Percentiles rank a stretch among this genome's conserved stretches.
Conservation (phyloP, 495 filamentous ascomycete genomes). For the Schizothecium vesticola region DNA sequence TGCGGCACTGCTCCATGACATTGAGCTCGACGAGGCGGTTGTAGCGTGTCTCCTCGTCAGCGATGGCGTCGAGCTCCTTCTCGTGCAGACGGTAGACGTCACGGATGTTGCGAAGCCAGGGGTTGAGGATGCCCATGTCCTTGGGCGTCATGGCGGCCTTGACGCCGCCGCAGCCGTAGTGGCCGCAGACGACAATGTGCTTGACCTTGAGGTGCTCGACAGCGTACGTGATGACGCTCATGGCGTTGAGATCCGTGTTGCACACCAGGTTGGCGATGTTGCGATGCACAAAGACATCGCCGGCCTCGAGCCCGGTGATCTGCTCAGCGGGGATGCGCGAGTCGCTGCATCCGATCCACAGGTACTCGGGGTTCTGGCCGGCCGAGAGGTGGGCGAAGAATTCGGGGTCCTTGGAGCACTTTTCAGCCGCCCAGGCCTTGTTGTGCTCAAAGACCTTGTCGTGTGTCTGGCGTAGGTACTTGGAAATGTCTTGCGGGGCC, state of each 20-base stretch:
- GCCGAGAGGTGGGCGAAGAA: constrained; percentile 50
- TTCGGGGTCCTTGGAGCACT: constrained; percentile 45
- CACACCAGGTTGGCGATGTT: constrained; percentile 61
- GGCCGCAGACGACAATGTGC: constrained; percentile 61
- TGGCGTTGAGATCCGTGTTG: constrained; percentile 54
- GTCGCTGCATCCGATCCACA: constrained; percentile 63
- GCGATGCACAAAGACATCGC: constrained; percentile 57
- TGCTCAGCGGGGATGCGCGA: constrained; percentile 58
- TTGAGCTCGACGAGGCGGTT: constrained; percentile 57
- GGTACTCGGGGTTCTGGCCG: constrained; percentile 53
- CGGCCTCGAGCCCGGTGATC: constrained; percentile 54
- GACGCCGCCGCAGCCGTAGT: constrained; percentile 61
- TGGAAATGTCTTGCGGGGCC: constrained; percentile 37
- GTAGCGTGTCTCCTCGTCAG: constrained; percentile 40
- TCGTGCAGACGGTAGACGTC: constrained; percentile 56
- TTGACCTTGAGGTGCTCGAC: constrained; percentile 55
- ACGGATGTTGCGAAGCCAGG: constrained; percentile 57
- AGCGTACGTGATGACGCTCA: constrained; percentile 60
- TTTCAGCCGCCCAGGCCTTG: constrained; percentile 48
- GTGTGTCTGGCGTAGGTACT: constrained; percentile 44
- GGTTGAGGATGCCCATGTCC: constrained; percentile 54
- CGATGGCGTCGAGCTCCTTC: constrained; percentile 49
- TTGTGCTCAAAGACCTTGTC: constrained; percentile 53
- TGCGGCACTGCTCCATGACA: constrained; percentile 53
- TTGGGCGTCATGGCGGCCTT: constrained; percentile 56